Base-by-base conservation (phyloP, 1,284 basidiomycete species). In the Moniliophthora roreri region DNA sequence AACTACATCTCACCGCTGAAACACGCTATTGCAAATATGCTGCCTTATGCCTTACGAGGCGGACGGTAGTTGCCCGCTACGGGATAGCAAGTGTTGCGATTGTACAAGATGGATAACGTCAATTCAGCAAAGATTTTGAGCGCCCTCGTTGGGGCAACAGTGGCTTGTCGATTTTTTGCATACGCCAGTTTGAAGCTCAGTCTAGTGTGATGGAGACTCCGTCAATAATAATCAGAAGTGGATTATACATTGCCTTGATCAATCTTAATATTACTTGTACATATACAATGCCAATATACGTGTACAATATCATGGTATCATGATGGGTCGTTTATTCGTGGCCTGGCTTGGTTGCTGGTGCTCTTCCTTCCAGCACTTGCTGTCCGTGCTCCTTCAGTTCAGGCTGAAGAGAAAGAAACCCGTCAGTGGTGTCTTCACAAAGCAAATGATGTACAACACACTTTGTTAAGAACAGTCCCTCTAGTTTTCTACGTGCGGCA, bases 1-100 rank as follows among this genome's bases (percentile, higher is more conserved):
- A 58, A 58, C 48, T 56, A 52, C 44, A 52, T 58, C 21, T 56
- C 54, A 4, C 54, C 54, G 5, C 46, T 58, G 9, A 55, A 55
- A 32, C 56, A 58, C 24, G 51, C 54, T 3, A 53, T 46, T 11
- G 47, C 47, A 11, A 56, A 55, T 38, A 36, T 58, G 20, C 24
- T 54, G 38, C 51, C 54, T 1, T 58, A 56, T 35, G 46, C 48
- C 5, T 44, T 56, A 11, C 48, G 49, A 13, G 32, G 53, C 32
- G 57, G 57, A 2, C 23, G 36, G 10, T 58, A 54, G 35, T 48
- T 50, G 24, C 35, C 56, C 24, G 48, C 28, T 6, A 56, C 49
- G 5, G 57, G 54, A 15, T 47, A 58, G 32, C 41, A 58, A 39
- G 57, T 58, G 0, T 40, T 58, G 28, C 42, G 54, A 32, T 32